These are phyloP conservation scores for Clathrus columnatus DNA, from an alignment of 768 basidiomycete genomes.

Conservation along the genomic window DNA sequence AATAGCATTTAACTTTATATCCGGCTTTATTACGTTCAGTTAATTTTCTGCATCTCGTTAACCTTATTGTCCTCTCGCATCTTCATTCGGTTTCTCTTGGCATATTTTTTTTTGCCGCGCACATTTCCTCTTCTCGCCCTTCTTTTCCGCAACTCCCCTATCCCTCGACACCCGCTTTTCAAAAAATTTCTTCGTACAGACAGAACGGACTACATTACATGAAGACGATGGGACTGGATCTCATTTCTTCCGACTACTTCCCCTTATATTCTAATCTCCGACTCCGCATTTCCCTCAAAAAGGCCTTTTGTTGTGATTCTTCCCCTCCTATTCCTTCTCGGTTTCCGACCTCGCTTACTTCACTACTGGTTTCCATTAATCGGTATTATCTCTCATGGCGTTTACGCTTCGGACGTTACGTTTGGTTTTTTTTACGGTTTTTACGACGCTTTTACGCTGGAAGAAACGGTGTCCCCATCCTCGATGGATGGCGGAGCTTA, in stretches of 20 bases:
- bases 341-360: background rate
- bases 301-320: background rate
- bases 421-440: background rate
- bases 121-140: background rate
- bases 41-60: background rate
- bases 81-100: background rate
- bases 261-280: background rate
- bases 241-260: background rate
- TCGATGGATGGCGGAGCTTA: background rate
- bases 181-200: background rate
- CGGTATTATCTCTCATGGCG: background rate
- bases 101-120: background rate
- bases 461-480: background rate
- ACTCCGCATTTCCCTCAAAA: background rate
- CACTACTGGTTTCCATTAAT: background rate
- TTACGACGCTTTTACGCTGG: background rate
- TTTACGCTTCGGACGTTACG: background rate
- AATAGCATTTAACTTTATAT: background rate
- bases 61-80: background rate
- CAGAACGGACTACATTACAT: background rate
- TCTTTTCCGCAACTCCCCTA: background rate
- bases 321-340: background rate
- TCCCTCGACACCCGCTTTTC: background rate
- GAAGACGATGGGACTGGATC: background rate
- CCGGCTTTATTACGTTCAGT: background rate